phyloP scores from a whole-genome alignment of 148 eudicot genomes.

The Rheum nobile region DNA sequence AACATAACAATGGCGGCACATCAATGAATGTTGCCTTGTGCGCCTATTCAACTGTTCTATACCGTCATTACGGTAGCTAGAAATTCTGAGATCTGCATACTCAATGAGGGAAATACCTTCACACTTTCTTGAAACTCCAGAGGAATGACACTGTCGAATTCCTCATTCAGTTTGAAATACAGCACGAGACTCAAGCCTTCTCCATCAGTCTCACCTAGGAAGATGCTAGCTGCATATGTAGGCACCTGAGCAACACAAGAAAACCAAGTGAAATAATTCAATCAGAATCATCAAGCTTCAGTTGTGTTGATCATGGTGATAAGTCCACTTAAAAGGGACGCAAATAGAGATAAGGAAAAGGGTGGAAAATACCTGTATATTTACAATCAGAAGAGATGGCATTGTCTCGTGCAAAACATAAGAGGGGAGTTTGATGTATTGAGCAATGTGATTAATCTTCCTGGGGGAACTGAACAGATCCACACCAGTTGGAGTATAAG shows the following conservation, averaged over 20 bases:
- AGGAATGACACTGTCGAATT: conserved; percentile 43
- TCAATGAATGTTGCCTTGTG: too few relatives aligned
- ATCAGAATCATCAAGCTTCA: neutral
- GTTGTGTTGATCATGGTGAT: too few relatives aligned
- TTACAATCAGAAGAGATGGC: conserved; percentile 65
- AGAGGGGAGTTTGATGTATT: conserved; percentile 58
- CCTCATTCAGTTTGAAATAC: conserved; percentile 64
- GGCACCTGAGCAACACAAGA: conserved; percentile 43
- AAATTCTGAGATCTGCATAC: neutral
- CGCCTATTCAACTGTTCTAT: too few relatives aligned
- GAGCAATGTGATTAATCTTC: conserved; percentile 71
- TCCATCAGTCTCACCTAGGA: conserved; percentile 58
- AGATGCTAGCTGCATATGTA: conserved; percentile 63
- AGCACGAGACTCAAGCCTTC: conserved; percentile 76
- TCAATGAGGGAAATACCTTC: conserved; percentile 39
- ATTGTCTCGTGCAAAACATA: conserved; percentile 32
- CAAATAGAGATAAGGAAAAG: too few relatives aligned
- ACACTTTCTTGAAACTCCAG: conserved; percentile 45
- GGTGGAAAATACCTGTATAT: conserved; percentile 50
- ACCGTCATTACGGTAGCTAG: too few relatives aligned
- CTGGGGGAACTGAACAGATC: conserved; percentile 54
- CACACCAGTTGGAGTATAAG: conserved; percentile 63
- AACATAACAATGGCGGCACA: conserved; percentile 6
- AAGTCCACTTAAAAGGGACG: too few relatives aligned
- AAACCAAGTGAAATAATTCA: neutral